Base-by-base conservation (phyloP, 2,329 filamentous ascomycete genomes). In the Diplodia scrobiculata region DNA sequence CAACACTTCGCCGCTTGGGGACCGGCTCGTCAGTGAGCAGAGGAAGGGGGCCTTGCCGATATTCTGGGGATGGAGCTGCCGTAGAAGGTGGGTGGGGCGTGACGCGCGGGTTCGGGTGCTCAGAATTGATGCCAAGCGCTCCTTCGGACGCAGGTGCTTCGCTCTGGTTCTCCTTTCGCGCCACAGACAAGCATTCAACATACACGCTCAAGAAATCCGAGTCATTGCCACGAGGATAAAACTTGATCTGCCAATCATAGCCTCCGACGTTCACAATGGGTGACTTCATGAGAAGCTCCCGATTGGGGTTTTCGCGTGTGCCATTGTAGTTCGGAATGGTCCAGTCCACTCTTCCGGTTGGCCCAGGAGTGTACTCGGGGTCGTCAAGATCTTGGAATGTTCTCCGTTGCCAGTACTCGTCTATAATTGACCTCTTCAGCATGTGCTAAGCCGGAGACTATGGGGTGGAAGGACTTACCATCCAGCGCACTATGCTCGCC, bases 221-320 rank as follows among this genome's bases (percentile, higher is more conserved):
- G 69, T 84, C 82, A 71, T 88, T 87, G 21, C 86, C 86, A 52
- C 82, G 81, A 2, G 86, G 86, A 69, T 86, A 88, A 72, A 88
- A 85, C 73, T 88, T 88, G 77, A 89, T 84, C 65, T 83, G 85
- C 86, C 86, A 89, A 72, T 87, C 86, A 68, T 84, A 83, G 21
- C 84, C 86, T 21, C 84, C 86, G 66, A 88, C 78, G 29, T 76
- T 81, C 11, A 85, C 83, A 5, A 81, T 72, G 0, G 81, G 84
- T 5, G 86, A 88, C 34, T 82, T 83, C 82, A 88, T 86, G 68
- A 88, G 78, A 48, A 82, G 79, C 45, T 83, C 81, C 50, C 81
- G 81, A 71, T 88, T 88, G 2, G 86, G 86, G 2, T 82, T 81
- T 58, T 87, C 84, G 60, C 80, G 83, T 13, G 85, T 88, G 58